These are phyloP conservation scores for Raphidocelis subcapitata DNA, from an alignment of 139 green algal genomes.

Conservation along the genomic window DNA sequence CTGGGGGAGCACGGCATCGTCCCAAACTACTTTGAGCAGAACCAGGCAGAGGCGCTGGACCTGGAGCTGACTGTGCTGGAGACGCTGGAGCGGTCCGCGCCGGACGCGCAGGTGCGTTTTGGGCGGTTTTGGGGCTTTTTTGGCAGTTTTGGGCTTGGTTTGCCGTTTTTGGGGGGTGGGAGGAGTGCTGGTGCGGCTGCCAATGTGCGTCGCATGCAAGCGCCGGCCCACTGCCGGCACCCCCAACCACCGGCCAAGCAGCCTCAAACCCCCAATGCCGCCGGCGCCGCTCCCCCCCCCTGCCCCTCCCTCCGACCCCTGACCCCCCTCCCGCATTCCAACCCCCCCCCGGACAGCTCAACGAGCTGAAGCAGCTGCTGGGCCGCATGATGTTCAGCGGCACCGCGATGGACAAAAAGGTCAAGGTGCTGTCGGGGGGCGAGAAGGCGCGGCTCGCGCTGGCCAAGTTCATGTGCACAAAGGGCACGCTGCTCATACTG, in stretches of 20 bases:
- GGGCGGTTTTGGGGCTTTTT: neutral
- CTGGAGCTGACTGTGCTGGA: slow-evolving; percentile 79
- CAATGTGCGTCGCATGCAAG: no score
- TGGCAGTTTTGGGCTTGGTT: neutral
- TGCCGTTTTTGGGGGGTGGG: neutral
- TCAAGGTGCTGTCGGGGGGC: slow-evolving; percentile 51
- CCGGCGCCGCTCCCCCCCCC: neutral
- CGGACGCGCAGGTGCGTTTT: slow-evolving; percentile 68
- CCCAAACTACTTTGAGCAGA: slow-evolving; percentile 98
- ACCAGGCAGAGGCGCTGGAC: slow-evolving; percentile 96
- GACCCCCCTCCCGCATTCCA: slow-evolving; percentile 23
- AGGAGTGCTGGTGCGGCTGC: neutral
- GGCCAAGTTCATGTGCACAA: slow-evolving; percentile 99
- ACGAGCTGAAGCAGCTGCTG: slow-evolving; percentile 94
- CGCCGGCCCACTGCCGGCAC: no score
- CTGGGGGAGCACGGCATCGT: slow-evolving; percentile 84
- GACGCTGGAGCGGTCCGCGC: slow-evolving; percentile 80
- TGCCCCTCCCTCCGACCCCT: neutral
- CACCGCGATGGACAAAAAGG: slow-evolving; percentile 88
- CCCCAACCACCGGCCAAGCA: no score
- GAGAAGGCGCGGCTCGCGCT: slow-evolving; percentile 91
- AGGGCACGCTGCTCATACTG: slow-evolving; percentile 88
- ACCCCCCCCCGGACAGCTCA: slow-evolving; percentile 80
- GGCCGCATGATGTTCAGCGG: slow-evolving; percentile 94
- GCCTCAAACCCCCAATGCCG: neutral